Evolutionary conservation across 495 filamentous ascomycete species (phyloP).

Genomic region (Aspergillus ellipticus): DNA sequence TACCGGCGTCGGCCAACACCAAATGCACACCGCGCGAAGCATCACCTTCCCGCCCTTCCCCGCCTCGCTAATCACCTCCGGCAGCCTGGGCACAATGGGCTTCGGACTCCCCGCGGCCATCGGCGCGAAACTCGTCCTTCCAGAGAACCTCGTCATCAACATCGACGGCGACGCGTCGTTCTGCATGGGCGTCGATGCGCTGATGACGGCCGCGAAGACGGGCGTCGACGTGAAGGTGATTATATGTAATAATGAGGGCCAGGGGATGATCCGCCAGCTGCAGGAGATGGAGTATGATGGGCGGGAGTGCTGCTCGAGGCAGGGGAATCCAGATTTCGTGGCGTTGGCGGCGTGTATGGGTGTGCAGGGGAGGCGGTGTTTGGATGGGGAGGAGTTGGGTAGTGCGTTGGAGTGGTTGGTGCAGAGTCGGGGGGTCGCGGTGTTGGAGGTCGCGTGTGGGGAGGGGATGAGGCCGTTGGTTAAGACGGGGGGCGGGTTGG

Average conservation of each 20-base stretch:
- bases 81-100: conserved; percentile 93
- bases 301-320: conserved; percentile 90
- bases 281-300: conserved; percentile 92
- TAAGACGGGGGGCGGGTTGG: neutral
- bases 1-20: conserved; percentile 93
- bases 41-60: conserved; percentile 87
- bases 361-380: conserved; percentile 53
- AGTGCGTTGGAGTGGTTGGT: conserved; percentile 67
- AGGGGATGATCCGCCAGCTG: conserved; percentile 94
- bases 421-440: conserved; percentile 55
- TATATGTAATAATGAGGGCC: conserved; percentile 92
- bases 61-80: conserved; percentile 86
- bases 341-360: conserved; percentile 59
- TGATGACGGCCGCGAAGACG: conserved; percentile 85
- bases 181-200: conserved; percentile 91
- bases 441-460: conserved; percentile 41
- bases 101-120: conserved; percentile 90
- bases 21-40: conserved; percentile 97
- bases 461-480: conserved; percentile 1
- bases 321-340: conserved; percentile 68
- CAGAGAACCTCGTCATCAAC: conserved; percentile 83
- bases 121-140: conserved; percentile 87
- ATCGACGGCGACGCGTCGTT: conserved; percentile 96
- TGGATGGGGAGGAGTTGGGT: conserved; percentile 57
- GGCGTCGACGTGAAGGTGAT: conserved; percentile 91